Conservation (phyloP, 306 rosid species). For the Vigna mungo region DNA sequence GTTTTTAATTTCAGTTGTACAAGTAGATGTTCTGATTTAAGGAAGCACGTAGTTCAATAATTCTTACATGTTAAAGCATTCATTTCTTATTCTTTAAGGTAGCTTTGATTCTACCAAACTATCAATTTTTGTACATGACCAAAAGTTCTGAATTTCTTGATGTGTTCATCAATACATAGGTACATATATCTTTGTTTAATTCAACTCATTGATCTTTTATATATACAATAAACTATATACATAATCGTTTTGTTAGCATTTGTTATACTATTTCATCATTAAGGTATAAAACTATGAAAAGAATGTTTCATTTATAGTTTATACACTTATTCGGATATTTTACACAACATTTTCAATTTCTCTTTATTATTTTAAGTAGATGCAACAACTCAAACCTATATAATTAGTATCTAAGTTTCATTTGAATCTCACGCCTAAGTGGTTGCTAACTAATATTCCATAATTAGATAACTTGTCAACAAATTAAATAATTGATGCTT, state of each 20-base stretch:
- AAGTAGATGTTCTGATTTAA: not conserved
- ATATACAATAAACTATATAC: not conserved
- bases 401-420: conserved; percentile 3
- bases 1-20: not conserved
- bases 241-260: not conserved
- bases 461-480: conserved; percentile 14
- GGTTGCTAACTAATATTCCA: not conserved
- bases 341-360: not conserved
- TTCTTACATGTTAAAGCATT: not conserved
- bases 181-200: conserved; percentile 2
- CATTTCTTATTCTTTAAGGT: conserved; percentile 23
- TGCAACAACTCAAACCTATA: not conserved
- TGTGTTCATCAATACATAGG: not conserved
- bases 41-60: not conserved
- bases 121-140: conserved; percentile 27
- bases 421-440: not conserved
- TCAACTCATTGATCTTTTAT: not conserved
- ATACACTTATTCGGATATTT: not conserved
- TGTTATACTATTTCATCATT: not conserved
- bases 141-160: not conserved
- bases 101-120: conserved; percentile 39
- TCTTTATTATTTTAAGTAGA: not conserved
- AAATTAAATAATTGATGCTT: conserved; percentile 11
- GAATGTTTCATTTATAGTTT: not conserved
- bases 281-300: not conserved